Percentiles rank a stretch among this genome's conserved stretches.
phyloP scores from a whole-genome alignment of 2,329 filamentous ascomycete species.

The Epichloe scottii region DNA sequence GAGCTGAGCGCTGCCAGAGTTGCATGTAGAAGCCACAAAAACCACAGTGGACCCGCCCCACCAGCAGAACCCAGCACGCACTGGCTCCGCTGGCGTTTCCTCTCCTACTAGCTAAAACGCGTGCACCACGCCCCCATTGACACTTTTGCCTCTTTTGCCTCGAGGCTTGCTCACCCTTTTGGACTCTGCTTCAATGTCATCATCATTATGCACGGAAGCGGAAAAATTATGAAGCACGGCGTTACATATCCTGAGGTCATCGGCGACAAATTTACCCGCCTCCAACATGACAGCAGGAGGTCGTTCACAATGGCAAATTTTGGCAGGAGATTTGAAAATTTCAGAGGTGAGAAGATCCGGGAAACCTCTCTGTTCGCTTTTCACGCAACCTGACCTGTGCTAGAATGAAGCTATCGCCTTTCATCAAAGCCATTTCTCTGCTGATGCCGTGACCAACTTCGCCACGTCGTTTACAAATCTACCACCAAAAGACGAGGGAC shows the following conservation, averaged over 20 bases:
- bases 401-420: constrained; percentile 50
- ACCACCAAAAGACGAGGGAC: constrained; percentile 11
- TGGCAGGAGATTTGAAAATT: not conserved
- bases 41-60: not conserved
- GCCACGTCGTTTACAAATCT: constrained; percentile 29
- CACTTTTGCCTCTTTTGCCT: not conserved
- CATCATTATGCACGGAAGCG: not conserved
- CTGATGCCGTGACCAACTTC: constrained; percentile 32
- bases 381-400: not conserved
- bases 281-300: not conserved
- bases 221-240: not conserved
- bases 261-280: not conserved
- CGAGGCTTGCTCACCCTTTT: not conserved
- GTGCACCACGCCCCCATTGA: too few species aligned
- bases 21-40: not conserved
- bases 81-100: not conserved
- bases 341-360: not conserved
- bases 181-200: not conserved
- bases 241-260: not conserved
- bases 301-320: not conserved
- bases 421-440: constrained; percentile 46
- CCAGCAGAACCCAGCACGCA: not conserved
- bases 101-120: too few species aligned
- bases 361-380: too few species aligned
- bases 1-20: constrained; percentile 11